phyloP scores from a whole-genome alignment of 495 filamentous ascomycete species.

The Terfezia boudieri region DNA sequence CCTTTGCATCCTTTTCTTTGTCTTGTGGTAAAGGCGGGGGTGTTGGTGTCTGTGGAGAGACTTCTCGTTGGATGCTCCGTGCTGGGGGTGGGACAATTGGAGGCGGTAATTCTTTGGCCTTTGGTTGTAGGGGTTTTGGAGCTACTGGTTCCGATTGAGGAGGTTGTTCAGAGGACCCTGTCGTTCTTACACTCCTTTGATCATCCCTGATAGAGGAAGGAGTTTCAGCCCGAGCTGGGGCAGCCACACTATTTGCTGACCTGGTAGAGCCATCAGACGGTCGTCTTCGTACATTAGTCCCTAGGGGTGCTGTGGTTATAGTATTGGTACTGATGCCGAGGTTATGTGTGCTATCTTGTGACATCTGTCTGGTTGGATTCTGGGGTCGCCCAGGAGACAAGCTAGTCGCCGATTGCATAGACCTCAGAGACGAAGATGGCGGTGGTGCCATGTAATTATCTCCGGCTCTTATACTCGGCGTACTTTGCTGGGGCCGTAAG shows the following conservation, averaged over 20 bases:
- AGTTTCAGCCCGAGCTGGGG: background rate
- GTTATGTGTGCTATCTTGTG: background rate
- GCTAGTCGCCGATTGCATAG: background rate
- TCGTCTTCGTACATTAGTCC: conserved; percentile 3
- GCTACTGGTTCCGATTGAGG: background rate
- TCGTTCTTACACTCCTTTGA: background rate
- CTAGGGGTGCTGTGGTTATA: too few species aligned
- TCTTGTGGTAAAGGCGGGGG: conserved; percentile 4
- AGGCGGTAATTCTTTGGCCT: background rate
- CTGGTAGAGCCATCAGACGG: conserved; percentile 15
- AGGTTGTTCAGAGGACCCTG: background rate
- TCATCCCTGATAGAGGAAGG: background rate
- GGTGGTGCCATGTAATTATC: background rate
- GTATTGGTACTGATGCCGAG: background rate
- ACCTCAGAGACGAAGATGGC: background rate
- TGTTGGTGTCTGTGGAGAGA: conserved; percentile 9
- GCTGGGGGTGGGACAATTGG: background rate
- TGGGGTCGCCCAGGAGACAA: background rate
- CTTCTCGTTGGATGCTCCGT: background rate
- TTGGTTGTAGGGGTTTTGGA: background rate
- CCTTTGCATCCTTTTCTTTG: conserved; percentile 1
- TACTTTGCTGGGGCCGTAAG: background rate
- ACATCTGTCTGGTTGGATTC: background rate
- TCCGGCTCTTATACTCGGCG: background rate
- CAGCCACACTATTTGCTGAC: conserved; percentile 6